A percentile compares a stretch with the other conserved stretches of the same genome.
phyloP scores from a whole-genome alignment of 441 rosid species.

The Croton laevigatus region DNA sequence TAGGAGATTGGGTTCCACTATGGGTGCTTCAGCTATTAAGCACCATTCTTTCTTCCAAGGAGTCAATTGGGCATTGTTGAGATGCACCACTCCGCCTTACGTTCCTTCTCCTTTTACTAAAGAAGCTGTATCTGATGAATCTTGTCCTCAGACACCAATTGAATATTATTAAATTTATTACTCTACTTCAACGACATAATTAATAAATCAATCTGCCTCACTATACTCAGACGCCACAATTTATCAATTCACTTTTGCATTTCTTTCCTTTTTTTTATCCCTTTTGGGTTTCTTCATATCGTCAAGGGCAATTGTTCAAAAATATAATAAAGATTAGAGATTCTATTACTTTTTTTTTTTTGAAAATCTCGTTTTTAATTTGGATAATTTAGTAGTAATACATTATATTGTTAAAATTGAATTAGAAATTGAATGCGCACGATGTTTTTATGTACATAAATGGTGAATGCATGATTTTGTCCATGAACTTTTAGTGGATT shows the following conservation, averaged over 20 bases:
- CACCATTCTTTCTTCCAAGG: constrained; percentile 81
- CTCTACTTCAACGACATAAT: background rate
- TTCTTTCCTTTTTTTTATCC: background rate
- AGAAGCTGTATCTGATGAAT: constrained; percentile 58
- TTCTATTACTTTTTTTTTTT: no score
- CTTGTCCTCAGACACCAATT: constrained; percentile 61
- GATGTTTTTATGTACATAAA: no score
- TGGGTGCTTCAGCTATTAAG: constrained; percentile 77
- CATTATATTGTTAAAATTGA: no score
- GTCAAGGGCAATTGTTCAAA: no score
- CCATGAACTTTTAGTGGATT: no score
- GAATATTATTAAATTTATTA: constrained; percentile 74
- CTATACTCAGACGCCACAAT: background rate
- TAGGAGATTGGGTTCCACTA: constrained; percentile 66
- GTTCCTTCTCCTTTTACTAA: constrained; percentile 60
- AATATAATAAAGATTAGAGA: no score
- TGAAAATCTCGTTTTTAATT: no score
- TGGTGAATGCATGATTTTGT: no score
- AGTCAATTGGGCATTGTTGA: constrained; percentile 82
- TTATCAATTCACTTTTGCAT: background rate
- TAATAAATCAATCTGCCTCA: background rate
- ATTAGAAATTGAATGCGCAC: no score
- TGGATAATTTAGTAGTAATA: no score
- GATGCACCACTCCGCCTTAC: constrained; percentile 72
- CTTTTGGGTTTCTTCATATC: background rate